Base-by-base conservation (phyloP, 768 basidiomycete species). In the Mycena rosella region DNA sequence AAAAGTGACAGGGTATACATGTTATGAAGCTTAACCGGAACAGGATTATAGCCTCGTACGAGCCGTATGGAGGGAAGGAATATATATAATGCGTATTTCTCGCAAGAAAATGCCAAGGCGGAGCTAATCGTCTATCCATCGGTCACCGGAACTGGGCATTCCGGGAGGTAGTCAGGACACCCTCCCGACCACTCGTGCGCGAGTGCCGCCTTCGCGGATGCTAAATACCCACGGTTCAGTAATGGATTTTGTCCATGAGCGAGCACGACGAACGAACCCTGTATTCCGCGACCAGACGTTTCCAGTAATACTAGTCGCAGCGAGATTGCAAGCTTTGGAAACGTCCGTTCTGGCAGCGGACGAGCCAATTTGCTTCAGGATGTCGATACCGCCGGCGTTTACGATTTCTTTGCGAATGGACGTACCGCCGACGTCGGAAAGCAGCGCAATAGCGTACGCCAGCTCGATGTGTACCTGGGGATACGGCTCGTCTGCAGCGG, bases 401-500 rank as follows among this genome's bases (percentile, higher is more conserved):
- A 73, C 65, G n/a, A 76, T 78, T 36, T 78, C 73, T 59, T 75
- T 76, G 29, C 74, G 62, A 40, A 78, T 76, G 0, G 74, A 44
- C 9, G 67, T 36, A 2, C 74, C 75, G 5, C 76, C 77, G 30
- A 78, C 75, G 65, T 78, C 77, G 3, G 59, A 54, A 8, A 78
- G 72, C 8, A 74, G 65, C 24, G 75, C 75, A 14, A 76, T 67
- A 2, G 74, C 76, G 29, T 75, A 64, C 3, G 77, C 73, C 13
- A 75, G 59, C 42, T 76, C 74, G 60, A 74, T 73, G 47, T 75
- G 75, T 4, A 76, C 72, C 26, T 74, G 63, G 8, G 74, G 72
- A 32, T 63, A 69, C 5, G 73, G 72, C 44, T 73, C 73, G 26
- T 74, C 73, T n/a, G 72, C 67, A 2, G 74, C 72, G 9, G 74